Conservation (phyloP, 768 basidiomycete species). For the Kwoniella botswanensis region DNA sequence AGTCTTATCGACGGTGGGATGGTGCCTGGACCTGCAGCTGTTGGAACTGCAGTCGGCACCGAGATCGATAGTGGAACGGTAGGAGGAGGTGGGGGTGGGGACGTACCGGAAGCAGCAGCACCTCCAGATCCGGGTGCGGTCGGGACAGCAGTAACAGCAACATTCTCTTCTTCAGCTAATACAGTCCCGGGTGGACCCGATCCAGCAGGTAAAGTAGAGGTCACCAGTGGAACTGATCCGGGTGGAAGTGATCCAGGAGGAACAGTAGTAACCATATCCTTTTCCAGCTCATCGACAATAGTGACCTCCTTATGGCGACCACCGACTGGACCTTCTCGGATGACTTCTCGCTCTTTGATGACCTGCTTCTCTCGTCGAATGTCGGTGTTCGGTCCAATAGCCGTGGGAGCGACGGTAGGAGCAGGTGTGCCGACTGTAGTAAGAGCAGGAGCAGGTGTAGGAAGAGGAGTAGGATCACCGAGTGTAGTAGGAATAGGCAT, state of each 20-base stretch:
- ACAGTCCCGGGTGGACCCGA: slow-evolving; percentile 19
- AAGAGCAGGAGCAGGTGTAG: slow-evolving; percentile 12
- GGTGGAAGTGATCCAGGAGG: slow-evolving; percentile 20
- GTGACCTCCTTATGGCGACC: slow-evolving; percentile 39
- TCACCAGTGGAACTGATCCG: slow-evolving; percentile 1
- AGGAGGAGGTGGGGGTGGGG: slow-evolving; percentile 1
- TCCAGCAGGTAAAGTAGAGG: slow-evolving; percentile 6
- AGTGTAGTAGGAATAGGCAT: slow-evolving; percentile 10
- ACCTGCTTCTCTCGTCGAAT: slow-evolving; percentile 45
- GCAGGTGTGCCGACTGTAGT: slow-evolving; percentile 20
- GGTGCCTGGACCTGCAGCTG: slow-evolving; percentile 18
- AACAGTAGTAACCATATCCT: slow-evolving; percentile 32
- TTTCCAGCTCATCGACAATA: slow-evolving; percentile 26
- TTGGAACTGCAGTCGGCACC: slow-evolving; percentile 13
- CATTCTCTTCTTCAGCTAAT: slow-evolving; percentile 13
- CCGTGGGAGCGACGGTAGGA: slow-evolving; percentile 10
- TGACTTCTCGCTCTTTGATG: slow-evolving; percentile 46
- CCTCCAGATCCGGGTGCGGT: slow-evolving; percentile 18
- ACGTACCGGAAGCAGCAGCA: slow-evolving; percentile 26
- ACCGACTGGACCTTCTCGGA: slow-evolving; percentile 38
- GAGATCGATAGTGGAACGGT: slow-evolving; percentile 13
- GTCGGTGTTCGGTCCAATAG: slow-evolving; percentile 36
- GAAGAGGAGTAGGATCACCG: slow-evolving; percentile 3
- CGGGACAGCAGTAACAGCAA: slow-evolving; percentile 21
- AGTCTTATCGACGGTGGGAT: slow-evolving; percentile 23